Evolutionary conservation across 371 early-diverging fungal species (phyloP).

Genomic region (Mucor velutinosus): DNA sequence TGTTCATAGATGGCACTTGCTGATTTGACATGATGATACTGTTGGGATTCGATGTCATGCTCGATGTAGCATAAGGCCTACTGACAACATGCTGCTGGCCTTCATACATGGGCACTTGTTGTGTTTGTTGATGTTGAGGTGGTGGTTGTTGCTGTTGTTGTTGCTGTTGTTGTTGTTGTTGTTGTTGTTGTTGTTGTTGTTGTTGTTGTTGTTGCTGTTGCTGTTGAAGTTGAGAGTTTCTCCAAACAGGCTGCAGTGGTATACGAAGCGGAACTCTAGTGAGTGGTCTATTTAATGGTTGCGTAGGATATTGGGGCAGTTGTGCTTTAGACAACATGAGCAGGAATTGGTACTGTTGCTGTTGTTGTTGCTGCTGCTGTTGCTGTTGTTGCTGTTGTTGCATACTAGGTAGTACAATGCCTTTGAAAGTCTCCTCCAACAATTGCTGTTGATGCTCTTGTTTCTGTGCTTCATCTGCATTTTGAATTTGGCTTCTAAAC

Average conservation of each 20-base stretch:
- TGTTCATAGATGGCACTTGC: background rate
- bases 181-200: background rate
- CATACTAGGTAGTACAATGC: constrained; percentile 35
- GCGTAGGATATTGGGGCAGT: constrained; percentile 29
- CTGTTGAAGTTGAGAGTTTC: constrained; percentile 17
- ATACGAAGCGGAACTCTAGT: constrained; percentile 30
- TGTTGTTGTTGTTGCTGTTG: constrained; percentile 13
- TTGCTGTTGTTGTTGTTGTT: constrained; percentile 18
- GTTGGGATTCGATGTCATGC: background rate
- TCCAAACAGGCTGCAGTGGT: constrained; percentile 29
- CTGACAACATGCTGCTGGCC: background rate
- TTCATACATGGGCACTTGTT: constrained; percentile 6
- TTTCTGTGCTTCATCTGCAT: constrained; percentile 36
- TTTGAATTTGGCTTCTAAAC: constrained; percentile 30
- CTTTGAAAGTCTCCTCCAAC: constrained; percentile 44
- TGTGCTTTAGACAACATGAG: constrained; percentile 29
- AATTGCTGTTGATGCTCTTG: constrained; percentile 45
- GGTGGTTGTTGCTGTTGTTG: no score
- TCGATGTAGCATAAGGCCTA: background rate
- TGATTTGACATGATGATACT: background rate
- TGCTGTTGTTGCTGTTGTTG: constrained; percentile 40
- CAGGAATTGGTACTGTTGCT: constrained; percentile 35
- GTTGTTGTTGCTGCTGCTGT: constrained; percentile 31
- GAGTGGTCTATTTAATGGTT: constrained; percentile 23
- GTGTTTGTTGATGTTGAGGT: constrained; percentile 10